Evolutionary conservation across 2,329 filamentous ascomycete genomes (phyloP).

Genomic region (Monosporascus sp.): DNA sequence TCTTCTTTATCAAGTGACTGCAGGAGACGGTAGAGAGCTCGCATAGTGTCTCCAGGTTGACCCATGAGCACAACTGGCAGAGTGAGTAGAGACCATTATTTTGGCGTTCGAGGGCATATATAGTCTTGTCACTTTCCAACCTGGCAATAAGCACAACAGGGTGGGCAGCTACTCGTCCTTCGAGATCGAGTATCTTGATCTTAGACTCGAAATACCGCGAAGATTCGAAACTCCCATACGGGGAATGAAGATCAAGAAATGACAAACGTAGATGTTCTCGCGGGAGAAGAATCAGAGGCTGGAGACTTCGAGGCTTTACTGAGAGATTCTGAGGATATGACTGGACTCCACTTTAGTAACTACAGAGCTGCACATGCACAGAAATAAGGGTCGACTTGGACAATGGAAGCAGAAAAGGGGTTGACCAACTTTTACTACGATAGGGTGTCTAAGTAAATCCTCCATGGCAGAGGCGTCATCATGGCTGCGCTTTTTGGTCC

Average conservation of each 20-base stretch:
- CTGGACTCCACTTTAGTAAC: constrained; percentile 28
- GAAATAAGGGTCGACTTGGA: constrained; percentile 5
- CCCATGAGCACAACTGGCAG: constrained; percentile 64
- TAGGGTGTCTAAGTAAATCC: constrained; percentile 45
- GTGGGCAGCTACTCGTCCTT: constrained; percentile 50
- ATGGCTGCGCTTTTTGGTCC: constrained; percentile 30
- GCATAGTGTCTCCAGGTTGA: constrained; percentile 52
- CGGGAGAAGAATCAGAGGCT: constrained; percentile 57
- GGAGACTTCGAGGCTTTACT: constrained; percentile 48
- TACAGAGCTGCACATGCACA: background rate
- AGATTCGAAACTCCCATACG: constrained; percentile 44
- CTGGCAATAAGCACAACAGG: constrained; percentile 57
- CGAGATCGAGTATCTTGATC: constrained; percentile 59
- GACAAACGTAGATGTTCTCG: constrained; percentile 57
- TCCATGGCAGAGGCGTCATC: constrained; percentile 39
- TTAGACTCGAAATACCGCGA: constrained; percentile 56
- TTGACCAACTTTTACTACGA: constrained; percentile 45
- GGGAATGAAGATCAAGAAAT: constrained; percentile 51
- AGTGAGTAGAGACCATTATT: constrained; percentile 57
- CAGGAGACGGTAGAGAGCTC: constrained; percentile 44
- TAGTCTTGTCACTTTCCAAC: constrained; percentile 45
- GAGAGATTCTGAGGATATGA: constrained; percentile 50
- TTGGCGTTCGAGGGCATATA: constrained; percentile 64
- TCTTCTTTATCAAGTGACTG: constrained; percentile 24
- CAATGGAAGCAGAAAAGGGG: background rate